These are phyloP conservation scores for Neurospora tetrasperma DNA, from an alignment of 495 filamentous ascomycete species.

Conservation along the genomic window DNA sequence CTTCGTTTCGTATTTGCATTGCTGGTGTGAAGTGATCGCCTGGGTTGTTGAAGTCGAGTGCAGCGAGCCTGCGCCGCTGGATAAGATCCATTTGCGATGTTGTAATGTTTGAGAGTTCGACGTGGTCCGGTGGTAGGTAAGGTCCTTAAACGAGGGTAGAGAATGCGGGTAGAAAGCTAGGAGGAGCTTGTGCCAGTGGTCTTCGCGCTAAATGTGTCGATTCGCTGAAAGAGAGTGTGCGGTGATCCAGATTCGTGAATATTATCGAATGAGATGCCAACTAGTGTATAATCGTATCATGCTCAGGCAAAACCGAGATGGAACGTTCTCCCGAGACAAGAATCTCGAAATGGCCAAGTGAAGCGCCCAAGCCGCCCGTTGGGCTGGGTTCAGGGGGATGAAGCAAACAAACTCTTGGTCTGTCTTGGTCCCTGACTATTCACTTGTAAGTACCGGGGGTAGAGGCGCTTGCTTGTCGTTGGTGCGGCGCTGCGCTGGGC, in stretches of 20 bases:
- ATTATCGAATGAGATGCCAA: background rate
- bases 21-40: constrained; percentile 1
- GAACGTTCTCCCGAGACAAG: background rate
- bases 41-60: constrained; percentile 4
- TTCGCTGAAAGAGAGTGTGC: background rate
- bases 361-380: background rate
- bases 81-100: constrained; percentile 13
- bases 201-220: background rate
- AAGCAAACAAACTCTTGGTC: background rate
- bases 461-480: background rate
- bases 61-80: constrained; percentile 15
- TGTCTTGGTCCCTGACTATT: background rate
- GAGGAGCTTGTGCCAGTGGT: background rate
- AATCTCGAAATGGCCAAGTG: background rate
- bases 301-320: background rate
- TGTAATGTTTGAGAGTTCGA: background rate
- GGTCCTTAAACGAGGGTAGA: background rate
- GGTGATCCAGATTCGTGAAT: background rate
- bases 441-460: constrained; percentile 1
- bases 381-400: background rate
- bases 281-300: background rate
- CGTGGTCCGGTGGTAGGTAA: background rate
- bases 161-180: background rate
- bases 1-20: constrained; percentile 9
- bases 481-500: no score